A percentile compares a stretch with the other conserved stretches of the same genome.
phyloP scores from a whole-genome alignment of 495 filamentous ascomycete genomes.

The Podospora didyma region DNA sequence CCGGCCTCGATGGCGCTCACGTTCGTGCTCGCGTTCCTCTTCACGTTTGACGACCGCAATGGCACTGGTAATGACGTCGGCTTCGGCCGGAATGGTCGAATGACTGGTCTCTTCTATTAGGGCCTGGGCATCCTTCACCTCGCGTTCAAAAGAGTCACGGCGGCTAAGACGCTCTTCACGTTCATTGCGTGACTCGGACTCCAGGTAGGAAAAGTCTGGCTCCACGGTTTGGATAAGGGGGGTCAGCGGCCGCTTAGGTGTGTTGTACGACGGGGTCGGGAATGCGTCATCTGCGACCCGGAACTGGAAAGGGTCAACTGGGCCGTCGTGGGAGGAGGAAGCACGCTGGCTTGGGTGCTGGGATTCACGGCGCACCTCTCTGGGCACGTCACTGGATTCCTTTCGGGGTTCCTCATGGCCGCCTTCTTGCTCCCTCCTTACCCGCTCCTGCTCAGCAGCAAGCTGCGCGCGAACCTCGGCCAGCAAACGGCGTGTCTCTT shows the following conservation, averaged over 20 bases:
- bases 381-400: background rate
- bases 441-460: constrained; percentile 23
- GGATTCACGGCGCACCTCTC: background rate
- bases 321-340: constrained; percentile 14
- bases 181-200: constrained; percentile 15
- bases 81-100: constrained; percentile 34
- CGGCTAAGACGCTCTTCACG: constrained; percentile 31
- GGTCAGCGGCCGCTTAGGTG: constrained; percentile 32
- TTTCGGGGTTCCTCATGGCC: background rate
- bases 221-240: constrained; percentile 42
- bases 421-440: background rate
- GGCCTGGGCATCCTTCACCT: constrained; percentile 21
- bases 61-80: constrained; percentile 32
- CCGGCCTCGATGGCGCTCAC: constrained; percentile 11
- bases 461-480: constrained; percentile 26
- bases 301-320: constrained; percentile 48
- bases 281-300: constrained; percentile 49
- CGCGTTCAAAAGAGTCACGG: constrained; percentile 37
- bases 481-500: constrained; percentile 21
- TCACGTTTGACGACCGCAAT: constrained; percentile 31
- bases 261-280: constrained; percentile 31
- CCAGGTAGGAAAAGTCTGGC: constrained; percentile 34
- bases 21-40: constrained; percentile 9
- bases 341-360: constrained; percentile 17
- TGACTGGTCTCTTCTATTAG: constrained; percentile 31